Conservation (phyloP, 164 flowering plant genomes). For the Chloranthus sessilifolius region DNA sequence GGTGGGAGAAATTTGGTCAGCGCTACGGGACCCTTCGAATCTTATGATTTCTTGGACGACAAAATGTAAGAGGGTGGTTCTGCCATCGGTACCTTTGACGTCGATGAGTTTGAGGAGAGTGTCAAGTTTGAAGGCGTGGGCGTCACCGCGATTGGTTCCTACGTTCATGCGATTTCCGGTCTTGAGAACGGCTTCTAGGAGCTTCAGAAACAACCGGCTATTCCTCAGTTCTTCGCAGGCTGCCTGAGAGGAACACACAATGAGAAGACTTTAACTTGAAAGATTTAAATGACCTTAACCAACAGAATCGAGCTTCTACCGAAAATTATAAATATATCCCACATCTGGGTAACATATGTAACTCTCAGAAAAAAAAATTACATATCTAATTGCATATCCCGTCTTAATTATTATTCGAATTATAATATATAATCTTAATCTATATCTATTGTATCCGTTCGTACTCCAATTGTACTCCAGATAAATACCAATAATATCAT, state of each 20-base stretch:
- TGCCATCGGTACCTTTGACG: conserved; percentile 90
- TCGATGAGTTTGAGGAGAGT: conserved; percentile 90
- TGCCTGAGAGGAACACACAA: conserved; percentile 32
- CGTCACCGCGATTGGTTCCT: conserved; percentile 94
- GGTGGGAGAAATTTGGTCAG: conserved; percentile 32
- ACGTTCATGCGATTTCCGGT: conserved; percentile 94
- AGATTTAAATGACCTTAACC: too few species aligned
- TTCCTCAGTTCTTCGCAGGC: conserved; percentile 83
- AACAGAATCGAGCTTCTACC: too few species aligned
- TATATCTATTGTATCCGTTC: too few species aligned
- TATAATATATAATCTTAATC: too few species aligned
- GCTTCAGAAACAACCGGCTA: conserved; percentile 82
- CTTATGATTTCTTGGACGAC: conserved; percentile 89
- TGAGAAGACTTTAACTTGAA: too few species aligned
- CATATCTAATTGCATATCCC: not conserved
- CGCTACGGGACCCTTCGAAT: conserved; percentile 65
- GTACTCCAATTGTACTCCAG: too few species aligned
- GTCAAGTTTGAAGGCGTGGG: conserved; percentile 91
- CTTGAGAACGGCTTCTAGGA: conserved; percentile 86
- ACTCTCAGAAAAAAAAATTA: too few species aligned
- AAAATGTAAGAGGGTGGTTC: conserved; percentile 87
- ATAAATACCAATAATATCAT: too few species aligned
- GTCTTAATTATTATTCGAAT: too few species aligned
- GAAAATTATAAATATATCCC: too few species aligned
- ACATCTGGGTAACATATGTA: too few species aligned